These are phyloP conservation scores for Plantago ovata DNA, from an alignment of 257 asterid species.

Conservation along the genomic window DNA sequence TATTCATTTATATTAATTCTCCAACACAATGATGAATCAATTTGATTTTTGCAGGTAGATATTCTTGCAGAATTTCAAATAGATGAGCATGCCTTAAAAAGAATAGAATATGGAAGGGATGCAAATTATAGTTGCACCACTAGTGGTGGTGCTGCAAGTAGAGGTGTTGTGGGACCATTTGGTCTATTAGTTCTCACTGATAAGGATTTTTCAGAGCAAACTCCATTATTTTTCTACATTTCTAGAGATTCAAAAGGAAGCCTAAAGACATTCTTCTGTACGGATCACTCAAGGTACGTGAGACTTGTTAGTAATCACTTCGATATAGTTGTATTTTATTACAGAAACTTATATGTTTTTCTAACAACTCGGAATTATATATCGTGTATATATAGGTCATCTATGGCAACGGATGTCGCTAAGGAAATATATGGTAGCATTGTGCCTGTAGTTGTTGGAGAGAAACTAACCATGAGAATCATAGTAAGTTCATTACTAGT, in stretches of 20 bases:
- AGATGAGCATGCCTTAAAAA: constrained; percentile 28
- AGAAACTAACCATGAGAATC: too few species aligned
- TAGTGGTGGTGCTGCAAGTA: constrained; percentile 61
- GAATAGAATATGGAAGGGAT: constrained; percentile 26
- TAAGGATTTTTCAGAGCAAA: constrained; percentile 42
- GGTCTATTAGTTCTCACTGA: constrained; percentile 66
- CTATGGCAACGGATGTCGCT: constrained; percentile 53
- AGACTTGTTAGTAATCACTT: too few species aligned
- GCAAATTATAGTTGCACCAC: constrained; percentile 36
- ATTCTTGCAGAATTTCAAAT: constrained; percentile 57
- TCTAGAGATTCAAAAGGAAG: constrained; percentile 44
- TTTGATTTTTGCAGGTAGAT: too few species aligned
- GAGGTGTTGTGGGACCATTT: constrained; percentile 80
- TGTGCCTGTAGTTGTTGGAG: constrained; percentile 70
- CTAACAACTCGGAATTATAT: too few species aligned
- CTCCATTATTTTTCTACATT: constrained; percentile 72
- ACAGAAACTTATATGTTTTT: not conserved
- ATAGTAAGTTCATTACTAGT: constrained; percentile 65
- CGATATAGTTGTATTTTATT: constrained; percentile 19
- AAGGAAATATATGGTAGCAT: constrained; percentile 67
- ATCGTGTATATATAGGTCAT: constrained; percentile 43
- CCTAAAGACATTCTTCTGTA: constrained; percentile 50
- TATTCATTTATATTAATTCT: too few species aligned
- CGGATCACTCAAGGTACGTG: constrained; percentile 77
- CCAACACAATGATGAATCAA: too few species aligned